Percentiles rank a stretch among this genome's conserved stretches.
Evolutionary conservation across 768 basidiomycete species (phyloP).

Genomic region (Sporobolomyces pararoseus): DNA sequence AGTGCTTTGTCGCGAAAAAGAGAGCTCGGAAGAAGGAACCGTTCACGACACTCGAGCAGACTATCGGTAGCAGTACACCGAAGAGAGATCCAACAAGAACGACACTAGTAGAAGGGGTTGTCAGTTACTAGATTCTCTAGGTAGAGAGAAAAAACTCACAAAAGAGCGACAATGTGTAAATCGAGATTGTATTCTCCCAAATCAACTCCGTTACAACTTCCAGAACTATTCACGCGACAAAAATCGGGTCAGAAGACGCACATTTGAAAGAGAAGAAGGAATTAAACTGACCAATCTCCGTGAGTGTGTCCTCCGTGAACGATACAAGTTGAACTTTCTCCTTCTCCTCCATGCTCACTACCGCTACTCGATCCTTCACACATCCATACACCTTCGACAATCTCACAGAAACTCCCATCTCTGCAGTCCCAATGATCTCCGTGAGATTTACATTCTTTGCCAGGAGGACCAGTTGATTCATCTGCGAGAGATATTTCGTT

Average conservation of each 20-base stretch:
- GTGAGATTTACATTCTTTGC: slow-evolving; percentile 22
- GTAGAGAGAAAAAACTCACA: slow-evolving; percentile 3
- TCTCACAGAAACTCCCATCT: slow-evolving; percentile 37
- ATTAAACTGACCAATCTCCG: slow-evolving; percentile 34
- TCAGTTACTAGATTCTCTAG: neutral
- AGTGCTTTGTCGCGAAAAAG: slow-evolving; percentile 39
- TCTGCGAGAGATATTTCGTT: neutral
- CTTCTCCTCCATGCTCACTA: neutral
- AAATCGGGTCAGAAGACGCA: too few species aligned
- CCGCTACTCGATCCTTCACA: slow-evolving; percentile 13
- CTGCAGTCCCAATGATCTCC: slow-evolving; percentile 36
- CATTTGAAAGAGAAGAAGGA: too few species aligned
- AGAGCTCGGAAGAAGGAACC: neutral
- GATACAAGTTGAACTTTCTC: neutral
- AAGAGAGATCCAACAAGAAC: slow-evolving; percentile 35
- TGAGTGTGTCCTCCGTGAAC: slow-evolving; percentile 42
- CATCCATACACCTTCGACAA: slow-evolving; percentile 18
- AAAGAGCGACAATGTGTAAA: slow-evolving; percentile 43
- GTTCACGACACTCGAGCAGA: slow-evolving; percentile 17
- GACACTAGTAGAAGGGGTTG: neutral
- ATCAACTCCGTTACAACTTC: slow-evolving; percentile 34
- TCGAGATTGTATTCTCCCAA: slow-evolving; percentile 35
- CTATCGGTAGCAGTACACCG: slow-evolving; percentile 38
- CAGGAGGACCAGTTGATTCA: slow-evolving; percentile 5
- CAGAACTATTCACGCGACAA: too few species aligned